Evolutionary conservation across 2,329 filamentous ascomycete genomes (phyloP).

Genomic region (Thielaviopsis populi): DNA sequence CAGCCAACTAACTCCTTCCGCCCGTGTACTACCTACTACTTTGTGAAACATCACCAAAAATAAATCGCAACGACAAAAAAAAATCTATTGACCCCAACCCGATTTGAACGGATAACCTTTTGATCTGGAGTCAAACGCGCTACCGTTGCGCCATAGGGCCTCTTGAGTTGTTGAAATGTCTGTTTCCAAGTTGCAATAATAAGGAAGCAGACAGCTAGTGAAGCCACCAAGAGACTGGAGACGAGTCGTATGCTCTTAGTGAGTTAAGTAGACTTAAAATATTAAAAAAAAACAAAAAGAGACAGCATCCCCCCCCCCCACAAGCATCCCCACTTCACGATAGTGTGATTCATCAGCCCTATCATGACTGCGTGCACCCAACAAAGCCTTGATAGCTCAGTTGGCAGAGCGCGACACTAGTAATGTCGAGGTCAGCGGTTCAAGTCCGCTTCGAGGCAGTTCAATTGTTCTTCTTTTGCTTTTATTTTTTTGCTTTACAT

Average conservation of each 20-base stretch:
- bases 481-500: not conserved
- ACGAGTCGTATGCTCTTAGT: too few relatives aligned
- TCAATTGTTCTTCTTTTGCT: not conserved
- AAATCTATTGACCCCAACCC: slow-evolving; percentile 12
- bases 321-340: not conserved
- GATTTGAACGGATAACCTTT: slow-evolving; percentile 17
- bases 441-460: slow-evolving; percentile 2
- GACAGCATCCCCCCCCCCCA: too few relatives aligned
- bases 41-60: not conserved
- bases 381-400: not conserved
- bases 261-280: too few relatives aligned
- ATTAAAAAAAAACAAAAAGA: too few relatives aligned
- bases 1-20: not conserved
- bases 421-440: slow-evolving; percentile 6
- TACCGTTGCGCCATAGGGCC: slow-evolving; percentile 17
- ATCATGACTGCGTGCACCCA: too few relatives aligned
- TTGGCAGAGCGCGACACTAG: not conserved
- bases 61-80: not conserved
- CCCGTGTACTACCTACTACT: not conserved
- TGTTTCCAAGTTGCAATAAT: too few relatives aligned
- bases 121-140: slow-evolving; percentile 17
- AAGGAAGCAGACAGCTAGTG: too few relatives aligned
- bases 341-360: not conserved
- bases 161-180: not conserved
- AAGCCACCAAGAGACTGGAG: too few relatives aligned